Base-by-base conservation (phyloP, 495 filamentous ascomycete genomes). In the Tuber aestivum region DNA sequence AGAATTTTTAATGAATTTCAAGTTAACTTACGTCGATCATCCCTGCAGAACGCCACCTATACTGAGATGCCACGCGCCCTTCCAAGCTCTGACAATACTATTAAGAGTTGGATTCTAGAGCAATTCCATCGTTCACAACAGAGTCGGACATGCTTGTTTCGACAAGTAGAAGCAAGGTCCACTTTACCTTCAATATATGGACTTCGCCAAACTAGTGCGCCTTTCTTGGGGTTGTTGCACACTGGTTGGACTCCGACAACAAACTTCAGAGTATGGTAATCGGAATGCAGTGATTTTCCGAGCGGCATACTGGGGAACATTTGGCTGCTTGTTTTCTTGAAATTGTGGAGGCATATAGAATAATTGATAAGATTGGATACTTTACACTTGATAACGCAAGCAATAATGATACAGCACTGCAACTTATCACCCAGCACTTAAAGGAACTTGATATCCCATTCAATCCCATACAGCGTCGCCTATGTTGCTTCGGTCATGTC, bases 331-430 rank as follows among this genome's bases (percentile, higher is more conserved):
- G 42, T 37, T 45, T 82, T 41, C 72, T 68, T 41, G 50, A 70
- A 6, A 68, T 78, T 35, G 21, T 79, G 0, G 20, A 75, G n/a
- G 41, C 77, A 5, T 80, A 75, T 32, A 70, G 72, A 18, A 82
- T 83, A 21, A 42, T 23, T 1, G n/a, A 76, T 0, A 50, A 45
- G 37, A 69, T 83, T 44, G 74, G 76, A 7, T 80, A 78, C 23
- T 81, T 79, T 50, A 75, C 48, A 6, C 41, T 77, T 1, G 81
- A 82, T 61, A 83, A 83, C 65, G 50, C 75, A 1, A 41, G 1
- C 21, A 81, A 75, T 32, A 81, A 81, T 50, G 72, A 81, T 71
- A 75, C 72, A 20, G 41, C 73, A 27, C 35, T 81, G n/a, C n/a
- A 48, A 7, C 27, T 27, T 23, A 70, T 76, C 10, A 38, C 69